Conservation (phyloP, 768 basidiomycete genomes). For the Strobilomyces echinocephalus region DNA sequence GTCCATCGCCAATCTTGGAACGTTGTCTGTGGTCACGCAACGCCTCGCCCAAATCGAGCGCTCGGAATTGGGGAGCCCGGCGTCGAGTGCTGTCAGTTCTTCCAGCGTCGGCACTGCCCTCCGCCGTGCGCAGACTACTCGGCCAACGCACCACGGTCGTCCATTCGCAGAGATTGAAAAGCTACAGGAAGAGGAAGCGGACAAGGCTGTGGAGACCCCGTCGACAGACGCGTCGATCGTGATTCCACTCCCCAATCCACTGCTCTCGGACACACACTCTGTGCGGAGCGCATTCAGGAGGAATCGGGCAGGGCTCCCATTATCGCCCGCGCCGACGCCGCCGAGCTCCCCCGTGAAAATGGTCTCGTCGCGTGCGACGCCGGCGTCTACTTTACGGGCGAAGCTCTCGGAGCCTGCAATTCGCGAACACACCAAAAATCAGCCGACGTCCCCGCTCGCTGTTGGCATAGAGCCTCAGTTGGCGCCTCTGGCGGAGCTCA, state of each 20-base stretch:
- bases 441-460: constrained; percentile 7
- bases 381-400: constrained; percentile 8
- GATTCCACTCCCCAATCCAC: constrained; percentile 20
- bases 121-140: constrained; percentile 20
- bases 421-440: constrained; percentile 16
- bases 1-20: constrained; percentile 58
- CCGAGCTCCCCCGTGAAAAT: constrained; percentile 11
- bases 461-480: constrained; percentile 16
- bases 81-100: constrained; percentile 17
- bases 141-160: constrained; percentile 6
- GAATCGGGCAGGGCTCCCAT: background rate
- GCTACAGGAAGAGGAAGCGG: constrained; percentile 11
- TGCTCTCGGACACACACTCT: constrained; percentile 11
- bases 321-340: constrained; percentile 3
- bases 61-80: constrained; percentile 16
- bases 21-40: constrained; percentile 60
- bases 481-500: constrained; percentile 29
- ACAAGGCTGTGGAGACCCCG: constrained; percentile 9
- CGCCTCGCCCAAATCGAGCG: constrained; percentile 59
- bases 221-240: constrained; percentile 23
- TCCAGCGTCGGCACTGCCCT: constrained; percentile 23
- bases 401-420: constrained; percentile 20
- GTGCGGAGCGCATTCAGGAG: constrained; percentile 24
- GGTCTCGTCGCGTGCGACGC: background rate
- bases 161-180: constrained; percentile 25